Conservation (phyloP, 2,329 filamentous ascomycete species). For the Nemania sp. region DNA sequence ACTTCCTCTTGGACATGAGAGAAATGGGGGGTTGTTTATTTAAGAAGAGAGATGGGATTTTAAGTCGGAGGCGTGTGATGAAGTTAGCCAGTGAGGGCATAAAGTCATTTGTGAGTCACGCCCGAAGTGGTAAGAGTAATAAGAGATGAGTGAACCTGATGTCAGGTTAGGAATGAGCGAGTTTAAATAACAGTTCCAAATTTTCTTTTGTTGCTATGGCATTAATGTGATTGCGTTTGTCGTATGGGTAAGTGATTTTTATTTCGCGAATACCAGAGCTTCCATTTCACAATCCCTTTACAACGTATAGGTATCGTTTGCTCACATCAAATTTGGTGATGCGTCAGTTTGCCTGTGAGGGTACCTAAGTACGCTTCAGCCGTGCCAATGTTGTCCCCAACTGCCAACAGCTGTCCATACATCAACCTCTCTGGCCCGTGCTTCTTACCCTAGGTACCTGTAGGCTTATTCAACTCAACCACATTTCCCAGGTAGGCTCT, state of each 20-base stretch:
- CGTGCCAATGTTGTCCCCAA: background rate
- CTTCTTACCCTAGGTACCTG: background rate
- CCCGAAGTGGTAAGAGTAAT: background rate
- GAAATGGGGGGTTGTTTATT: background rate
- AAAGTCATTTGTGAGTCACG: constrained; percentile 29
- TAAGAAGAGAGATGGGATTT: background rate
- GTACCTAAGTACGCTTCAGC: background rate
- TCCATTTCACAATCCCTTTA: background rate
- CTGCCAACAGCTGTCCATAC: constrained; percentile 11
- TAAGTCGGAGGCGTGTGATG: constrained; percentile 7
- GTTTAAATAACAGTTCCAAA: too few relatives aligned
- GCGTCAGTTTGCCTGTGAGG: background rate
- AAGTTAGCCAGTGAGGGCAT: constrained; percentile 21
- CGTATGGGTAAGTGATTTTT: background rate
- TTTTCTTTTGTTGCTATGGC: background rate
- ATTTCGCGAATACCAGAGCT: background rate
- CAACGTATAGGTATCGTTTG: background rate
- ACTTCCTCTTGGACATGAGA: constrained; percentile 51
- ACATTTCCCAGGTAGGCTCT: constrained; percentile 1
- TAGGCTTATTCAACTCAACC: background rate
- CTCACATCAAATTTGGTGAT: background rate
- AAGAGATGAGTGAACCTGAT: background rate
- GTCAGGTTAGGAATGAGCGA: background rate
- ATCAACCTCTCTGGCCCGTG: background rate
- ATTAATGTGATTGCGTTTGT: background rate